phyloP scores from a whole-genome alignment of 176 grass and related monocot genomes.

The Hordeum marinum region DNA sequence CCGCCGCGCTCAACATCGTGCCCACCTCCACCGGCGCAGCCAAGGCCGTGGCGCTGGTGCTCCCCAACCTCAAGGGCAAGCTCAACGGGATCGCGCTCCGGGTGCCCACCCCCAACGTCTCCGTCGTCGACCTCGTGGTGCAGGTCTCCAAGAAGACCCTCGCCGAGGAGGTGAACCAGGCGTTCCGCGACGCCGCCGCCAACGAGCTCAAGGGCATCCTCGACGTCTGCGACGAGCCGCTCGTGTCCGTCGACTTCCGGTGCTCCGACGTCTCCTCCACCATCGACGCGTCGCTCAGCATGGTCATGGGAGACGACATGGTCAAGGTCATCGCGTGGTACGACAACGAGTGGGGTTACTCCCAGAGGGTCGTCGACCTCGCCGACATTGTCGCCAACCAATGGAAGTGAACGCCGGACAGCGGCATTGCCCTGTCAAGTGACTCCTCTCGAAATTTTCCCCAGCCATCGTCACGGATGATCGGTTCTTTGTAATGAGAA shows the following conservation, averaged over 20 bases:
- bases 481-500: constrained; percentile 40
- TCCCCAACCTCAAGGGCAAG: constrained; percentile 84
- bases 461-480: constrained; percentile 22
- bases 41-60: constrained; percentile 80
- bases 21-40: constrained; percentile 83
- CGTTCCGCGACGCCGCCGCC: constrained; percentile 55
- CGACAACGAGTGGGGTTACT: constrained; percentile 91
- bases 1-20: constrained; percentile 87
- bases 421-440: neutral
- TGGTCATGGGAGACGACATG: constrained; percentile 75
- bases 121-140: constrained; percentile 81
- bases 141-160: constrained; percentile 76
- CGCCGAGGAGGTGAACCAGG: constrained; percentile 79
- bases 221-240: constrained; percentile 65
- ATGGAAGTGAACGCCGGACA: constrained; percentile 50
- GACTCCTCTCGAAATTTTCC: constrained; percentile 32
- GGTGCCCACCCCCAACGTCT: constrained; percentile 77
- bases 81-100: constrained; percentile 88
- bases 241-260: constrained; percentile 81
- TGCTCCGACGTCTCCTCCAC: constrained; percentile 64
- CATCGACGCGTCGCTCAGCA: constrained; percentile 61
- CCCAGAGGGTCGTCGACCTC: constrained; percentile 71
- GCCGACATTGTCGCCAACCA: constrained; percentile 49
- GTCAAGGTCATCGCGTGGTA: constrained; percentile 82
- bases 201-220: constrained; percentile 67